A percentile compares a stretch with the other conserved stretches of the same genome.
Evolutionary conservation across 2,329 filamentous ascomycete species (phyloP).

Genomic region (Blastomyces percursus): DNA sequence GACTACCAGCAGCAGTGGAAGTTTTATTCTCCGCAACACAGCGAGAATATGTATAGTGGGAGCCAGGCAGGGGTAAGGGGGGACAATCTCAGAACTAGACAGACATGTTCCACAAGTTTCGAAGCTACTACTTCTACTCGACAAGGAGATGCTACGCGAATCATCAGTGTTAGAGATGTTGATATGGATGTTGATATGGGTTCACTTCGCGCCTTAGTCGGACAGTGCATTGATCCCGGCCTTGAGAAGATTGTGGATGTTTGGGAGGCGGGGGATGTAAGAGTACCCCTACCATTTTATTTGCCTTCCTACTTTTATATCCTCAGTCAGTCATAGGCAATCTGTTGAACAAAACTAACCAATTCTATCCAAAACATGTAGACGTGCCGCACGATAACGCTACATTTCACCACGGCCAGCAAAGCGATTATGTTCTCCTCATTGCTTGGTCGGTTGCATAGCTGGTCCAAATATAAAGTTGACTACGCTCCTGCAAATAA

Average conservation of each 20-base stretch:
- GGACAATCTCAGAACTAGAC: background rate
- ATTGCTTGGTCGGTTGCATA: background rate
- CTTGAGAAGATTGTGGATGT: conserved; percentile 37
- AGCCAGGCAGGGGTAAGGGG: background rate
- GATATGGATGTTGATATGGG: conserved; percentile 31
- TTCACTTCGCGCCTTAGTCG: conserved; percentile 29
- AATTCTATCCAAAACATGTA: background rate
- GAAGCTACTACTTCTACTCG: conserved; percentile 16
- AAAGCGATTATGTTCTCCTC: conserved; percentile 36
- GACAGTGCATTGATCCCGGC: conserved; percentile 28
- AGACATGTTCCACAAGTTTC: background rate
- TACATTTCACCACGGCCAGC: conserved; percentile 39
- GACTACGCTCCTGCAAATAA: background rate
- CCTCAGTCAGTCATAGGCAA: background rate
- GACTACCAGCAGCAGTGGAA: background rate
- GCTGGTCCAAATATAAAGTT: background rate
- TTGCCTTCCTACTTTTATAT: background rate
- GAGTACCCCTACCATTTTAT: conserved; percentile 12
- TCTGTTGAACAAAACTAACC: background rate
- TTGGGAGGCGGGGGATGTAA: conserved; percentile 33
- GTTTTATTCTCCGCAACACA: background rate
- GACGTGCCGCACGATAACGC: conserved; percentile 30
- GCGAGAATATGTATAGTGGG: background rate
- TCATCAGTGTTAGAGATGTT: conserved; percentile 35
- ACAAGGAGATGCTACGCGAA: conserved; percentile 34